phyloP scores from a whole-genome alignment of 2,329 filamentous ascomycete species.

The Geosmithia flava region DNA sequence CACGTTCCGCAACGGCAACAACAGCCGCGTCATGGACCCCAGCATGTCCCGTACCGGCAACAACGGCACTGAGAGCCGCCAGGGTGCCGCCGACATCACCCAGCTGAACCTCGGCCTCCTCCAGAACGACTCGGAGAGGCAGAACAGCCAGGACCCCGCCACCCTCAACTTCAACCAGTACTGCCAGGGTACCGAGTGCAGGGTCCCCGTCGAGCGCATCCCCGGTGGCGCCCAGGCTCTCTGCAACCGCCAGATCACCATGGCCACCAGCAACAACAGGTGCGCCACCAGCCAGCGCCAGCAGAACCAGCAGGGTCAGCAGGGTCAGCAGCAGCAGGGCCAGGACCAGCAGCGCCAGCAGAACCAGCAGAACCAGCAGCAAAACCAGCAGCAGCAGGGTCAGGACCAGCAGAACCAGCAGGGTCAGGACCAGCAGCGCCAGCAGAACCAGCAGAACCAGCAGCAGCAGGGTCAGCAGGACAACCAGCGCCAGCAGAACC shows the following conservation, averaged over 20 bases:
- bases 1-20: background rate
- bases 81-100: background rate
- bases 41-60: background rate
- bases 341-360: background rate
- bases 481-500: background rate
- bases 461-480: background rate
- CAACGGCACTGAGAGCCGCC: background rate
- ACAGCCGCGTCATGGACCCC: background rate
- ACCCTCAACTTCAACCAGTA: slow-evolving; percentile 3
- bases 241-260: slow-evolving; percentile 1
- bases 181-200: slow-evolving; percentile 2
- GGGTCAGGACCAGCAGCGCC: too few species aligned
- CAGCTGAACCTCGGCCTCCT: slow-evolving; percentile 2
- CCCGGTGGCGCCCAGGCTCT: slow-evolving; percentile 1
- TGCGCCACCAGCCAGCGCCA: slow-evolving; percentile 1
- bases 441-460: background rate
- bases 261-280: slow-evolving; percentile 2
- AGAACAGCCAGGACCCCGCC: background rate
- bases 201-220: slow-evolving; percentile 1
- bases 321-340: background rate
- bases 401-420: too few species aligned
- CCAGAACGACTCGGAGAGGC: background rate
- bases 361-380: background rate
- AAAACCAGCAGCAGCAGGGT: too few species aligned
- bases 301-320: background rate